Conservation (phyloP, 1,139 yeast genomes). For the Debaryomycetaceae sp. region DNA sequence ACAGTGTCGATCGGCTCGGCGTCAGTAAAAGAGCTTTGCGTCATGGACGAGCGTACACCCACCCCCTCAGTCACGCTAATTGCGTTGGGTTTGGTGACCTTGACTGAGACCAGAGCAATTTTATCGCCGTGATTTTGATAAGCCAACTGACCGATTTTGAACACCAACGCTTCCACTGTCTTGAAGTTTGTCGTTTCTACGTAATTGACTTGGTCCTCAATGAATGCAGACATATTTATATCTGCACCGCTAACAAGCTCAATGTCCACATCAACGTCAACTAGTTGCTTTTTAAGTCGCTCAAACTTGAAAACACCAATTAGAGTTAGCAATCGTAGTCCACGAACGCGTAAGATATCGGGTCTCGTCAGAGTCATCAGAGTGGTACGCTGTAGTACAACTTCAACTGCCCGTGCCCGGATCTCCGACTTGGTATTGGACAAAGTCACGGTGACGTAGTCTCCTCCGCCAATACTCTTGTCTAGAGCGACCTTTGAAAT, state of each 20-base stretch:
- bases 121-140: slow-evolving; percentile 23
- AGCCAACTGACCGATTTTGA: slow-evolving; percentile 57
- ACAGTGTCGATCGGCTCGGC: slow-evolving; percentile 12
- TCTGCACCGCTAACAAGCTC: slow-evolving; percentile 16
- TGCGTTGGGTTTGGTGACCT: slow-evolving; percentile 81
- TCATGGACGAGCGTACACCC: slow-evolving; percentile 64
- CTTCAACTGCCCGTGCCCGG: slow-evolving; percentile 41
- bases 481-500: slow-evolving; percentile 40
- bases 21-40: slow-evolving; percentile 20
- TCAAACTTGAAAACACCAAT: slow-evolving; percentile 92
- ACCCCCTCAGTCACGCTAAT: slow-evolving; percentile 81
- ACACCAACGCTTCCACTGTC: slow-evolving; percentile 87
- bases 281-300: slow-evolving; percentile 66
- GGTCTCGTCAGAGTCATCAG: slow-evolving; percentile 8
- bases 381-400: slow-evolving; percentile 20
- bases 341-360: slow-evolving; percentile 30
- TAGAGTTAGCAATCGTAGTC: slow-evolving; percentile 54
- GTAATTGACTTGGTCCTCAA: slow-evolving; percentile 39
- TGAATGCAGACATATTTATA: slow-evolving; percentile 19
- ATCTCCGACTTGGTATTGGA: slow-evolving; percentile 44
- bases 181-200: slow-evolving; percentile 72
- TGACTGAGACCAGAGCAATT: slow-evolving; percentile 34
- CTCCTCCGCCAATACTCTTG: slow-evolving; percentile 41
- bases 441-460: slow-evolving; percentile 33
- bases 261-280: slow-evolving; percentile 47